Evolutionary conservation across 1,284 basidiomycete genomes (phyloP), one percentile per base, ranked within the genome.

Genomic region (Ustilago nuda): DNA sequence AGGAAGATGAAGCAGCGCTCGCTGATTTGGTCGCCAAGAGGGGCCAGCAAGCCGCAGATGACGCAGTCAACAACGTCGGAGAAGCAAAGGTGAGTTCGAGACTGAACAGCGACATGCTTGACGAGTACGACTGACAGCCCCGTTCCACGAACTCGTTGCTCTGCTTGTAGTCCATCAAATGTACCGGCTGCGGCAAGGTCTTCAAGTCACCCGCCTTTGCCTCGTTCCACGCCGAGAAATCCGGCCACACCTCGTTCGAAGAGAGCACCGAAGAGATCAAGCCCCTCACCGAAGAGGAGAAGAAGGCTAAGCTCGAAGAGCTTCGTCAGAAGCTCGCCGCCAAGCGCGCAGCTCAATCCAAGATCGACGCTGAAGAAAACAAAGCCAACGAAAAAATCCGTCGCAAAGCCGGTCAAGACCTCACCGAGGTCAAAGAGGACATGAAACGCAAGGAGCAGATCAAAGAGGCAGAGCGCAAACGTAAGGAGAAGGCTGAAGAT

Each of bases 231-330:
- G 95, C 95, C 3, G 94, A 97, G 86, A 95, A 95, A 88, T 93
- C 92, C 73, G 95, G 95, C 0, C 95, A 98, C 84, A 92, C 80
- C 27, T 75, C 83, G 37, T 98, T 98, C 78, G 94, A 96, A 84
- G 95, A 99, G 86, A 95, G 93, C 5, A 93, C 92, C 0, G 95
- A 98, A 84, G 95, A 97, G 92, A 91, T 95, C 85, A 94, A 92
- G 85, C 95, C 96, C 0, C 87, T 98, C 59, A 98, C 95, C 0
- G 94, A 98, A 86, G 94, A 98, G 82, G 94, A 99, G 86, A 97
- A 92, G 89, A 90, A 91, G 74, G 88, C 91, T 73, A 93, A 91
- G 83, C 89, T 98, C 0, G 90, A 88, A 1, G 94, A 98, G 75
- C 74, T 87, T 32, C 75, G 84, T 8, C 39, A 46, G 12, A 85